These are phyloP conservation scores for Sugiyamaella lignohabitans DNA, from an alignment of 805 yeast species.

Conservation along the genomic window DNA sequence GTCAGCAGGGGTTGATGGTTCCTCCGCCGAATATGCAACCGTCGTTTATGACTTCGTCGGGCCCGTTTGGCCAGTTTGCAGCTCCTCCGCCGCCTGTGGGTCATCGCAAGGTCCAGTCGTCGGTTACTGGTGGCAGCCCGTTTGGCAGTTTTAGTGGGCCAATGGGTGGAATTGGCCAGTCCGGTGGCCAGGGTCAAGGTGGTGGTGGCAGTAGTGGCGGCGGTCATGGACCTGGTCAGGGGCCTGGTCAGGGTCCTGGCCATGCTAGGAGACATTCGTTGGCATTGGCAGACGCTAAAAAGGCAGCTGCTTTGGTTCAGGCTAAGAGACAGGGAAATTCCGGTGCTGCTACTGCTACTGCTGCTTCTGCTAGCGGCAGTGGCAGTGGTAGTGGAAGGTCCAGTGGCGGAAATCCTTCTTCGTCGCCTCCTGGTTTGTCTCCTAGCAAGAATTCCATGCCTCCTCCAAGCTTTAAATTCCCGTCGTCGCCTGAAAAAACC, in stretches of 20 bases:
- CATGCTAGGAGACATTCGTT: conserved; percentile 89
- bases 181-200: conserved; percentile 1
- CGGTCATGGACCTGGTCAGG: too few species aligned
- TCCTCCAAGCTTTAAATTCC: conserved; percentile 23
- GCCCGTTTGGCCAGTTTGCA: conserved; percentile 24
- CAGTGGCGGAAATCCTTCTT: neutral
- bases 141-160: conserved; percentile 1
- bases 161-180: neutral
- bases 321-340: conserved; percentile 41
- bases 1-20: conserved; percentile 17
- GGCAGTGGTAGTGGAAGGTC: too few species aligned
- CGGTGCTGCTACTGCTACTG: conserved; percentile 9
- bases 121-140: conserved; percentile 9
- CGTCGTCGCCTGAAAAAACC: conserved; percentile 18
- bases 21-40: conserved; percentile 15
- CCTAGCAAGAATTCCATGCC: conserved; percentile 1
- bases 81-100: conserved; percentile 22
- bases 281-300: conserved; percentile 86
- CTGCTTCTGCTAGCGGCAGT: too few species aligned
- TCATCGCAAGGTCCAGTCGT: conserved; percentile 34
- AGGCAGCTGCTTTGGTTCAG: conserved; percentile 91
- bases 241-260: conserved; percentile 42
- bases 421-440: conserved; percentile 10
- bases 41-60: conserved; percentile 18
- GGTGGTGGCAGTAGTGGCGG: neutral